Percentiles rank a stretch among this genome's conserved stretches.
Evolutionary conservation across 2,329 filamentous ascomycete species (phyloP).

Genomic region (Ramularia endophylla): DNA sequence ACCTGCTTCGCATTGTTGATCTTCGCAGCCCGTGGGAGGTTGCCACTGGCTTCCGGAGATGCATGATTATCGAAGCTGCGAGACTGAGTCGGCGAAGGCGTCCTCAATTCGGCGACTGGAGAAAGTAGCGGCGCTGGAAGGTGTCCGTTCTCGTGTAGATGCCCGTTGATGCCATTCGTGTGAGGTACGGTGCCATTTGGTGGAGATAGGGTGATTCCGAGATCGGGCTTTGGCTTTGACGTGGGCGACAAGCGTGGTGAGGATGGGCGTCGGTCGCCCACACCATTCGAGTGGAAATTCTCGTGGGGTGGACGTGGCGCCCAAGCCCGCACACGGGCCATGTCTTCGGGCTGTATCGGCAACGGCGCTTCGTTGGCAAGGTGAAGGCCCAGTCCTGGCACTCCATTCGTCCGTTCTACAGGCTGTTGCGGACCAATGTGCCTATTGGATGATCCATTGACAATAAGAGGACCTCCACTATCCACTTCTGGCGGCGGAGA

Average conservation of each 20-base stretch:
- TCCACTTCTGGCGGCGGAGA: conserved; percentile 12
- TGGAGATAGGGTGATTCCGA: conserved; percentile 14
- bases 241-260: conserved; percentile 13
- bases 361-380: conserved; percentile 9
- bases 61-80: conserved; percentile 47
- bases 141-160: conserved; percentile 14
- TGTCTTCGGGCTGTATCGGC: conserved; percentile 9
- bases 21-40: conserved; percentile 23
- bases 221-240: conserved; percentile 13
- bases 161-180: conserved; percentile 14
- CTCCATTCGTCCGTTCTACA: conserved; percentile 13
- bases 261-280: background rate
- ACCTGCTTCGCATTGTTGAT: conserved; percentile 25
- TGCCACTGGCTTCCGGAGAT: conserved; percentile 23
- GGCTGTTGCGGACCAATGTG: conserved; percentile 8
- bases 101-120: conserved; percentile 67
- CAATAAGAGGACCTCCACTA: conserved; percentile 34
- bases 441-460: conserved; percentile 34
- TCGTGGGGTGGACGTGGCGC: conserved; percentile 5
- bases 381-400: conserved; percentile 6
- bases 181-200: conserved; percentile 19
- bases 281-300: background rate
- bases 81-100: conserved; percentile 59
- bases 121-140: conserved; percentile 49
- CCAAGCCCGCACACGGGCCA: conserved; percentile 1